Conservation (phyloP, 2,329 filamentous ascomycete genomes). For the Samsoniella hepiali region DNA sequence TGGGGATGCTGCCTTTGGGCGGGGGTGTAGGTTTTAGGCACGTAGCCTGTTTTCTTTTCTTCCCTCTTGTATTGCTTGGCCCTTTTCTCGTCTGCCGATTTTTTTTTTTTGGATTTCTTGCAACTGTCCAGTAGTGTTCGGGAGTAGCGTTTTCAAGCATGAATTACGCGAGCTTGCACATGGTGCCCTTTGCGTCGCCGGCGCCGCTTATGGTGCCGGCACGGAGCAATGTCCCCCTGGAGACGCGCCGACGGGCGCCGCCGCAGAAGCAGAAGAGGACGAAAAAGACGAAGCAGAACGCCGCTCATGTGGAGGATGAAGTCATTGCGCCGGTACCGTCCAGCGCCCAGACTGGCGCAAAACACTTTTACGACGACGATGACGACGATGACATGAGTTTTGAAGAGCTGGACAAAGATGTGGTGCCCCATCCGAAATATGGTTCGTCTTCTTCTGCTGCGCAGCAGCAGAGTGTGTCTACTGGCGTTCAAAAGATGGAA, state of each 20-base stretch:
- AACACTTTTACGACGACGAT: neutral
- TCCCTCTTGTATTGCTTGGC: neutral
- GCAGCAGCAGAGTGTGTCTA: neutral
- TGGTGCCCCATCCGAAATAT: neutral
- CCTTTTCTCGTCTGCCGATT: neutral
- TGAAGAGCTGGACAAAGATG: neutral
- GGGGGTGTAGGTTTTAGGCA: neutral
- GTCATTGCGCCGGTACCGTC: neutral
- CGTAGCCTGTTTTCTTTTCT: neutral
- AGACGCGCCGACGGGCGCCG: neutral
- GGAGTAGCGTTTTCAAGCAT: neutral
- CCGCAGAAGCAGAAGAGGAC: neutral
- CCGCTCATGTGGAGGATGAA: neutral
- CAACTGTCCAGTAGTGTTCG: neutral
- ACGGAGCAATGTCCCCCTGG: neutral
- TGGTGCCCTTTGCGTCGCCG: constrained; percentile 11
- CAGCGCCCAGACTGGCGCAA: neutral
- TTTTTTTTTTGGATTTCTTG: neutral
- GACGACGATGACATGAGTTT: neutral
- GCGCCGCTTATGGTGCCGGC: neutral
- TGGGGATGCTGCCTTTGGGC: neutral
- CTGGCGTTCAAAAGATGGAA: constrained; percentile 14
- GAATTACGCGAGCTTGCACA: neutral
- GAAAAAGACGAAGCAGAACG: neutral
- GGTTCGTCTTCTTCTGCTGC: neutral